Base-by-base conservation (phyloP, 1,284 basidiomycete genomes). In the Moesziomyces sp. region DNA sequence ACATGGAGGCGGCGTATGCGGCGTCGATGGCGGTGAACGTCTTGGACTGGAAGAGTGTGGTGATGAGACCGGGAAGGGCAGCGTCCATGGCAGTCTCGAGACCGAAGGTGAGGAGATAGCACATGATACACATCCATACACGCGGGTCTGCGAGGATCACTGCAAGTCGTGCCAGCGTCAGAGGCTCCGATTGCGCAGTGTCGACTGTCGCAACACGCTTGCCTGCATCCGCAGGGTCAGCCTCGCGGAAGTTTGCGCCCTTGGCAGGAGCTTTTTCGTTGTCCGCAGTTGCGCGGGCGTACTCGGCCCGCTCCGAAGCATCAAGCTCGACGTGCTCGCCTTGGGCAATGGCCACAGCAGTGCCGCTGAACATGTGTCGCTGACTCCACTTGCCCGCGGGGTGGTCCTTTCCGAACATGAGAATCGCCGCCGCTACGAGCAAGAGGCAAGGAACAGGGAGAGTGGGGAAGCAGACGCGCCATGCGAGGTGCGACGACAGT, bases 51-150 rank as follows among this genome's bases (percentile, higher is more conserved):
- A 86, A 86, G 30, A 88, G 81, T 2, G 68, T 83, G 61, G 85
- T 87, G 28, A 89, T 80, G 21, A 88, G 84, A 59, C 85, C 87
- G 16, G 88, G 87, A 56, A 90, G 84, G 56, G 88, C 87, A 10
- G 88, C 87, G 65, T 91, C 88, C 43, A 91, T 86, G 1, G 87
- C 87, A 3, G 90, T 86, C 77, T 90, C 89, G 48, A 87, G 87
- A 0, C 89, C 89, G 65, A 90, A 89, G 21, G 76, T 73, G 60
- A 77, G 74, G 58, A 77, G 69, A 74, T 89, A 89, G 18, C 86
- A 87, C 13, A 89, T 76, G 1, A 88, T 83, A 1, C 88, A 88
- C 16, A 91, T 85, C 89, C 89, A 90, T 0, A 89, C 90, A n/a
- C 88, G 75, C 7, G 88, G 88, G 58, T 83, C 87, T 8, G 72